Percentiles rank a stretch among this genome's conserved stretches.
These are phyloP conservation scores for Salix purpurea DNA, from an alignment of 345 rosid species.

Conservation along the genomic window DNA sequence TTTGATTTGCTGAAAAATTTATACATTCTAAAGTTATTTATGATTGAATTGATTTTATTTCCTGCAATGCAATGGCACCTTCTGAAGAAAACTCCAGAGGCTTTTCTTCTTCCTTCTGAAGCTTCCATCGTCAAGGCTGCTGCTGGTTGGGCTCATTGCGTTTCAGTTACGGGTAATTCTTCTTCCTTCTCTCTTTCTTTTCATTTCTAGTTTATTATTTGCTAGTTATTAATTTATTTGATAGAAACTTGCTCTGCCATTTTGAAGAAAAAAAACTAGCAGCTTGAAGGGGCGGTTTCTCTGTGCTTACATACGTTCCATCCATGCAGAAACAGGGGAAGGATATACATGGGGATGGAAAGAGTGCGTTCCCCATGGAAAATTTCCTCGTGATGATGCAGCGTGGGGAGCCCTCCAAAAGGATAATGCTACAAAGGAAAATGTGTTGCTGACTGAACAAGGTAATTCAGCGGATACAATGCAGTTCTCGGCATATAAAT, in stretches of 20 bases:
- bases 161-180: slow-evolving; percentile 53
- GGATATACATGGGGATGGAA: slow-evolving; percentile 93
- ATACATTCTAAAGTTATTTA: slow-evolving; percentile 3
- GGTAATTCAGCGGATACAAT: slow-evolving; percentile 28
- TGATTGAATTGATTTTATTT: slow-evolving; percentile 23
- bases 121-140: slow-evolving; percentile 54
- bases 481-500: not conserved
- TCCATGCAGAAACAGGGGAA: slow-evolving; percentile 58
- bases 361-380: slow-evolving; percentile 68
- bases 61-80: not conserved
- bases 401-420: slow-evolving; percentile 36
- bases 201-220: not conserved
- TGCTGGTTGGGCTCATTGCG: slow-evolving; percentile 90
- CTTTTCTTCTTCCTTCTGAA: slow-evolving; percentile 61
- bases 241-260: not conserved
- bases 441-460: slow-evolving; percentile 36
- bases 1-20: not conserved
- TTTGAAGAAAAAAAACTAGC: too few relatives aligned
- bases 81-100: slow-evolving; percentile 70
- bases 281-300: too few relatives aligned
- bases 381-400: slow-evolving; percentile 28
- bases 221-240: not conserved
- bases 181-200: too few relatives aligned
- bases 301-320: not conserved
- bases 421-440: slow-evolving; percentile 40